phyloP scores from a whole-genome alignment of 805 yeast genomes.

The Candida odintsovae region DNA sequence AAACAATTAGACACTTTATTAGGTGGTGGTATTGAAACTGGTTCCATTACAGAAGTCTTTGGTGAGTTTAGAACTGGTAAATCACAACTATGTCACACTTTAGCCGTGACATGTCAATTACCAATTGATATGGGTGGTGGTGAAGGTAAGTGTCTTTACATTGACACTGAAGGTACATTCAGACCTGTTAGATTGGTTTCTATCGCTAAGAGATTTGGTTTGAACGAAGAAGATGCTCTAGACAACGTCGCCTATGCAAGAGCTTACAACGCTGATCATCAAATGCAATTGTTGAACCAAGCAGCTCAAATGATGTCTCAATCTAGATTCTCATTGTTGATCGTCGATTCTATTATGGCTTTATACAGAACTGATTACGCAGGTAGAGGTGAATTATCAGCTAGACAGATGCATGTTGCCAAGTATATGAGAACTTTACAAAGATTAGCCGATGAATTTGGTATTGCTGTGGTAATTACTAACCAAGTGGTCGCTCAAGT shows the following conservation, averaged over 20 bases:
- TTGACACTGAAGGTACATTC: slow-evolving; percentile 96
- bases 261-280: slow-evolving; percentile 97
- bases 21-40: slow-evolving; percentile 97
- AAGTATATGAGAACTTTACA: slow-evolving; percentile 88
- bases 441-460: slow-evolving; percentile 93
- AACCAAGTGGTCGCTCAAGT: slow-evolving; percentile 98
- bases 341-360: slow-evolving; percentile 98
- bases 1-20: slow-evolving; percentile 86
- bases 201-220: slow-evolving; percentile 86
- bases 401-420: slow-evolving; percentile 92
- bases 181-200: slow-evolving; percentile 86
- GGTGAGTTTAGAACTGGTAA: slow-evolving; percentile 98
- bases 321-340: slow-evolving; percentile 79
- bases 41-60: slow-evolving; percentile 91
- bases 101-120: slow-evolving; percentile 93
- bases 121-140: slow-evolving; percentile 98
- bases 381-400: slow-evolving; percentile 94
- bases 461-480: slow-evolving; percentile 92
- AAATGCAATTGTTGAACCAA: slow-evolving; percentile 73
- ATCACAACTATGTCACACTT: slow-evolving; percentile 92
- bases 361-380: slow-evolving; percentile 89
- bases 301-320: slow-evolving; percentile 97
- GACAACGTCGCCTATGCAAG: slow-evolving; percentile 97
- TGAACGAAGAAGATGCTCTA: slow-evolving; percentile 89
- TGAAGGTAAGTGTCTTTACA: slow-evolving; percentile 93